A percentile compares a stretch with the other conserved stretches of the same genome.
These are phyloP conservation scores for Acorus calamus DNA, from an alignment of 106 monocot genomes.

Conservation along the genomic window DNA sequence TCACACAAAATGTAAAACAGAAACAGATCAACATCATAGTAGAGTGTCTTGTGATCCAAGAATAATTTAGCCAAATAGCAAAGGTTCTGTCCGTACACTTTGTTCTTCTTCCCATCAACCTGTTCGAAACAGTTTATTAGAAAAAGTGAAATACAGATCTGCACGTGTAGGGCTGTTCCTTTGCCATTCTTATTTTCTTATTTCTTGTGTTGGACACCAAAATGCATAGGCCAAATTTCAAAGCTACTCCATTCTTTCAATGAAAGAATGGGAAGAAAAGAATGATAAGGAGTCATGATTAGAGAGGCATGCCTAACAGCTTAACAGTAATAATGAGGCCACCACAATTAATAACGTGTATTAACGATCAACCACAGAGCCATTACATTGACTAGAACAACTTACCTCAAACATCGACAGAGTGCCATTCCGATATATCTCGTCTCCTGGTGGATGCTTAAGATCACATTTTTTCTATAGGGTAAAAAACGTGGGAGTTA, in stretches of 20 bases:
- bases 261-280: too few relatives aligned
- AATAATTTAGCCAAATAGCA: slow-evolving; percentile 97
- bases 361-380: too few relatives aligned
- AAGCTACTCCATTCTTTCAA: too few relatives aligned
- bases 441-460: slow-evolving; percentile 93
- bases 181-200: too few relatives aligned
- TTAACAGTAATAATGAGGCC: too few relatives aligned
- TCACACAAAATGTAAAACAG: slow-evolving; percentile 93
- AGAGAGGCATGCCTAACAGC: too few relatives aligned
- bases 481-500: neutral
- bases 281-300: too few relatives aligned
- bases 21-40: slow-evolving; percentile 92
- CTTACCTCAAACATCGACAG: slow-evolving; percentile 97
- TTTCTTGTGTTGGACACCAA: too few relatives aligned
- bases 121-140: slow-evolving; percentile 13
- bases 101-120: slow-evolving; percentile 99
- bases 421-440: slow-evolving; percentile 90
- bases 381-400: neutral
- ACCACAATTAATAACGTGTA: too few relatives aligned
- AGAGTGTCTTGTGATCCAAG: slow-evolving; percentile 97
- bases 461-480: slow-evolving; percentile 89
- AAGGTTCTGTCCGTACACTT: slow-evolving; percentile 93
- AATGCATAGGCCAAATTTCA: too few relatives aligned
- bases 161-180: neutral
- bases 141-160: neutral